A percentile compares a stretch with the other conserved stretches of the same genome.
phyloP scores from a whole-genome alignment of 176 grass and related monocot species.

The Avena eriantha region DNA sequence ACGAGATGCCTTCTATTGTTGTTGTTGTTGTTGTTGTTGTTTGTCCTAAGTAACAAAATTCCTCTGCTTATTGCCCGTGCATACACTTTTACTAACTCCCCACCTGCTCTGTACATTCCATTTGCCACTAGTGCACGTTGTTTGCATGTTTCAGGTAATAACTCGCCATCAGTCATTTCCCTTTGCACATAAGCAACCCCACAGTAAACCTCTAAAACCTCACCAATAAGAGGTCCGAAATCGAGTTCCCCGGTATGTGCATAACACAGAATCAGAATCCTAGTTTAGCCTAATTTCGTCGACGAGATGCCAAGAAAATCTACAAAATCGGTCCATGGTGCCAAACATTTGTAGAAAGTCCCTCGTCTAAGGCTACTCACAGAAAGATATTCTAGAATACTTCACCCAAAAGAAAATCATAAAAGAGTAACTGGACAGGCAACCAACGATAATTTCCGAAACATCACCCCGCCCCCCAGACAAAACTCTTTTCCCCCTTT shows the following conservation, averaged over 20 bases:
- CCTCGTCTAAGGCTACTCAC: background rate
- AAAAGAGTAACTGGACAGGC: background rate
- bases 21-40: too few relatives aligned
- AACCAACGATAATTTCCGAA: background rate
- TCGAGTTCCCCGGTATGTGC: background rate
- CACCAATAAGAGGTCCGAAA: background rate
- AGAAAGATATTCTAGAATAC: too few relatives aligned
- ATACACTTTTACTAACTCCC: constrained; percentile 5
- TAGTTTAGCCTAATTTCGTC: background rate
- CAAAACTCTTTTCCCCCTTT: background rate
- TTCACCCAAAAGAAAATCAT: background rate
- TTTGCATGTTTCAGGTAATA: constrained; percentile 4
- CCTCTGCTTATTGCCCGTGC: background rate
- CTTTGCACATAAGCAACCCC: constrained; percentile 24
- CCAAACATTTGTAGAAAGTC: background rate
- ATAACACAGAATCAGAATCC: background rate
- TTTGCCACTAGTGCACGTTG: background rate
- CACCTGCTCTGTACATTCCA: background rate
- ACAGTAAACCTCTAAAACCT: constrained; percentile 29
- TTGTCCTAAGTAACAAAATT: background rate
- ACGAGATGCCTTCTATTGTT: background rate
- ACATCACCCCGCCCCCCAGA: background rate
- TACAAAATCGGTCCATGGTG: background rate
- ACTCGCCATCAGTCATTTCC: background rate
- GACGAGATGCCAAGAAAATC: background rate